Evolutionary conservation across 768 basidiomycete genomes (phyloP).

Genomic region (Tricholoma flavovirens): DNA sequence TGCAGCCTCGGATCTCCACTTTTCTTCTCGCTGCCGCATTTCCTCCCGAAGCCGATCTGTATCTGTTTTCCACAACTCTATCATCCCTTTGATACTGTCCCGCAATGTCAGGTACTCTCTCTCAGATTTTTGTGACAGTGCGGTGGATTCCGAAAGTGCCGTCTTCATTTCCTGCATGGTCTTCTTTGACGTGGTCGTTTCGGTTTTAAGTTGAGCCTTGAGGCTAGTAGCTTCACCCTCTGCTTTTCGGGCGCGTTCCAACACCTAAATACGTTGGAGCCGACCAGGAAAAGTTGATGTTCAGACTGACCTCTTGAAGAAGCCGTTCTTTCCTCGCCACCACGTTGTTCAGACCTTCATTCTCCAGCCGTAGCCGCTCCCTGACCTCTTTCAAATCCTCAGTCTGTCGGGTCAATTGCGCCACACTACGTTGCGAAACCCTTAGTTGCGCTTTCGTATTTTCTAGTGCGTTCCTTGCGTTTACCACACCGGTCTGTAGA

Average conservation of each 20-base stretch:
- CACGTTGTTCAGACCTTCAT: constrained; percentile 84
- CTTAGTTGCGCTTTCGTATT: constrained; percentile 81
- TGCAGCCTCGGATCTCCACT: constrained; percentile 62
- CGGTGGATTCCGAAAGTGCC: constrained; percentile 65
- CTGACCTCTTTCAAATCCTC: constrained; percentile 87
- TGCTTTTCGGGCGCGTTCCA: constrained; percentile 82
- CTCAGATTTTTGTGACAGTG: constrained; percentile 74
- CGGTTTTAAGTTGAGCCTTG: constrained; percentile 68
- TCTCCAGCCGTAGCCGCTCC: constrained; percentile 77
- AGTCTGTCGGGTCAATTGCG: constrained; percentile 76
- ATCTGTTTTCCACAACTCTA: constrained; percentile 70
- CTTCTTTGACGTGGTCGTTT: constrained; percentile 69
- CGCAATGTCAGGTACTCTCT: constrained; percentile 77
- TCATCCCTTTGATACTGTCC: constrained; percentile 69
- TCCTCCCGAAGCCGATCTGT: constrained; percentile 67
- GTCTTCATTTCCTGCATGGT: constrained; percentile 76
- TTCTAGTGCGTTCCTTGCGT: constrained; percentile 76
- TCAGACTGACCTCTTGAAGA: constrained; percentile 65
- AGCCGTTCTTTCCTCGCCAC: constrained; percentile 83
- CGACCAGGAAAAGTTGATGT: constrained; percentile 5
- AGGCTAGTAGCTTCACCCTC: constrained; percentile 68
- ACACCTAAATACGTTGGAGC: constrained; percentile 33
- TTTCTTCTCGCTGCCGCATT: constrained; percentile 70
- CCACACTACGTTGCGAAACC: constrained; percentile 76
- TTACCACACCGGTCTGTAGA: constrained; percentile 77